A percentile compares a stretch with the other conserved stretches of the same genome.
These are phyloP conservation scores for Solanum hybrid DNA, from an alignment of 305 asterid genomes.

Conservation along the genomic window DNA sequence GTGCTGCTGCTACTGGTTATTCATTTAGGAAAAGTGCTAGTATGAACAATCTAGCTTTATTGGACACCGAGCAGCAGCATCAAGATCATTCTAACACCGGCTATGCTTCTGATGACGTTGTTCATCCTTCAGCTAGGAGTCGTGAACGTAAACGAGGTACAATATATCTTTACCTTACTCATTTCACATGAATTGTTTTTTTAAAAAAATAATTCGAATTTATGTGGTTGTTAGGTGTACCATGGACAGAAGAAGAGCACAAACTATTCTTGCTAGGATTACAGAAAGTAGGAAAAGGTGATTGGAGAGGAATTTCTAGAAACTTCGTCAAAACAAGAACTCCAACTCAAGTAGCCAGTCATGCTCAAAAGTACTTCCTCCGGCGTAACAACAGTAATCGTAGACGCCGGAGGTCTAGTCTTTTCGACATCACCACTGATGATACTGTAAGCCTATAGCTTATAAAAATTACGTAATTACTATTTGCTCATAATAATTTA, in stretches of 20 bases:
- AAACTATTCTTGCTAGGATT: constrained; percentile 74
- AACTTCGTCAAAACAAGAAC: constrained; percentile 87
- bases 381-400: constrained; percentile 69
- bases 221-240: constrained; percentile 39
- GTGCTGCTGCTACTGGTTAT: constrained; percentile 25
- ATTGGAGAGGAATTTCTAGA: constrained; percentile 96
- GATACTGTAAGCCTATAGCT: constrained; percentile 33
- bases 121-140: constrained; percentile 69
- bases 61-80: constrained; percentile 20
- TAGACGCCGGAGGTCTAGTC: constrained; percentile 93
- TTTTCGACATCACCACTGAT: constrained; percentile 71
- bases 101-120: constrained; percentile 88
- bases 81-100: constrained; percentile 56
- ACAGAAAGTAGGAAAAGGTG: constrained; percentile 93
- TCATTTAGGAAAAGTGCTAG: constrained; percentile 83
- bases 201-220: background rate
- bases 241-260: constrained; percentile 97
- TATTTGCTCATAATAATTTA: background rate
- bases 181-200: background rate
- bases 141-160: constrained; percentile 87
- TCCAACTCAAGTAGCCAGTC: constrained; percentile 97
- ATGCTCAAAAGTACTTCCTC: constrained; percentile 93
- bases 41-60: constrained; percentile 73
- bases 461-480: background rate
- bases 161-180: background rate